Evolutionary conservation across 73 alveolate genomes (phyloP), one percentile per base, ranked within the genome.

Genomic region (Paramecium biaurelia): DNA sequence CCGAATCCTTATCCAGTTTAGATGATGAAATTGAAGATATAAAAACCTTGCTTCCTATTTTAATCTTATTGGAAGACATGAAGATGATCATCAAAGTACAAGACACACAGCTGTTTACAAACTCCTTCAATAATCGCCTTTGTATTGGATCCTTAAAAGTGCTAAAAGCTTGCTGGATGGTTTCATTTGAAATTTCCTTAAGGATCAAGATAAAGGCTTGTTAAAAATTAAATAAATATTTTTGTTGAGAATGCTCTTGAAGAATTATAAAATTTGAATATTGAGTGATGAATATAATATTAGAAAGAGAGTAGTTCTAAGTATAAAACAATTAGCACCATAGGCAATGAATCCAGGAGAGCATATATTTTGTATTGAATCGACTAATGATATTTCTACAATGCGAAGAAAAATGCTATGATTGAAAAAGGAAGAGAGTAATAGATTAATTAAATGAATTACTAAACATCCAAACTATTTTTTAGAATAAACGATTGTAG

Each of bases 81-180:
- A 74, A 38, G 18, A 35, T 58, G 87, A 35, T 74, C 34, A 38
- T 74, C 10, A 67, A 9, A 18, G 59, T 6, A 74, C 87, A 74
- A 74, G 87, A 74, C n/a, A 34, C 68, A 35, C 35, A 74, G n/a
- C 14, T 35, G 67, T 74, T 21, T 74, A 34, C 26, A 74, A 20
- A 72, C 34, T 5, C 35, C 35, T 32, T 35, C 56, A 15, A 34
- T 68, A 2, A 70, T 70, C 28, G 85, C 59, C 7, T 28, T 70
- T 1, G 85, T 38, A 35, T 38, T 72, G 38, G 87, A 42, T 30
- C 87, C 87, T 28, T 56, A 56, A 35, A 74, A n/a, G n/a, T n/a
- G 87, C 14, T 2, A 74, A 74, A 74, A 68, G 87, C 21, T 35
- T 74, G 21, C 10, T 72, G n/a, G 86, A 58, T 10, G 85, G 85